These are phyloP conservation scores for Aureobasidium mangrovei DNA, from an alignment of 2,329 filamentous ascomycete genomes.

Conservation along the genomic window DNA sequence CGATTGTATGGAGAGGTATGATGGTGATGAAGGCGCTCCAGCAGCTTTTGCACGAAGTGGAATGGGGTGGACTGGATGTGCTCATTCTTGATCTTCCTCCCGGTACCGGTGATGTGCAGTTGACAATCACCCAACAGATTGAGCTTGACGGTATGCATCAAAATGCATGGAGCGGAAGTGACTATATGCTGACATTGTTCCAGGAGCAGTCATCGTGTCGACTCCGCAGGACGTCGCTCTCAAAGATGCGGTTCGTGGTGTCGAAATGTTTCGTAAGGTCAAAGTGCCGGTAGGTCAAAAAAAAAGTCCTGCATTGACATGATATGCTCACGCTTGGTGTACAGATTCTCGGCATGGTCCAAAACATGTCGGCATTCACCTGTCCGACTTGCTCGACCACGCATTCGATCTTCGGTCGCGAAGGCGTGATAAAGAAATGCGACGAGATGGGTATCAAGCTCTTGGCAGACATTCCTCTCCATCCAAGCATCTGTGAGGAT, in stretches of 20 bases:
- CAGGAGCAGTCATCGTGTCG: slow-evolving; percentile 75
- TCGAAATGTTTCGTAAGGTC: slow-evolving; percentile 87
- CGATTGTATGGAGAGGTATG: slow-evolving; percentile 88
- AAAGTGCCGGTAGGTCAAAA: slow-evolving; percentile 49
- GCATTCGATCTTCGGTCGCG: slow-evolving; percentile 30
- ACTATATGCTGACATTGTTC: neutral
- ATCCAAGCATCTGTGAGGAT: slow-evolving; percentile 78
- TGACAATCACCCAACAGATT: slow-evolving; percentile 94
- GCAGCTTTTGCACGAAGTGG: slow-evolving; percentile 88
- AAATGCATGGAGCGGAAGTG: neutral
- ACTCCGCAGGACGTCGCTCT: slow-evolving; percentile 91
- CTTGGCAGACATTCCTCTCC: slow-evolving; percentile 79
- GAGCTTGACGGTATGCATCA: slow-evolving; percentile 61
- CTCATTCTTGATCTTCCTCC: slow-evolving; percentile 87
- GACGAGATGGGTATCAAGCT: slow-evolving; percentile 65
- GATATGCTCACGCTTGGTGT: neutral
- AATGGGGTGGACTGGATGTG: slow-evolving; percentile 83
- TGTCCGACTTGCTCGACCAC: slow-evolving; percentile 52
- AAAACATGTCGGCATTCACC: slow-evolving; percentile 82
- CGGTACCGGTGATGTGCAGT: slow-evolving; percentile 88
- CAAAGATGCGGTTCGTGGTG: slow-evolving; percentile 83
- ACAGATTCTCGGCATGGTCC: slow-evolving; percentile 69
- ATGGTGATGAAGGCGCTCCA: slow-evolving; percentile 98
- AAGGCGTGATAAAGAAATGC: slow-evolving; percentile 57
- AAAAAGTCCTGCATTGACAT: neutral